Evolutionary conservation across 2,329 filamentous ascomycete genomes (phyloP).

Genomic region (Dactylellina leptospora): DNA sequence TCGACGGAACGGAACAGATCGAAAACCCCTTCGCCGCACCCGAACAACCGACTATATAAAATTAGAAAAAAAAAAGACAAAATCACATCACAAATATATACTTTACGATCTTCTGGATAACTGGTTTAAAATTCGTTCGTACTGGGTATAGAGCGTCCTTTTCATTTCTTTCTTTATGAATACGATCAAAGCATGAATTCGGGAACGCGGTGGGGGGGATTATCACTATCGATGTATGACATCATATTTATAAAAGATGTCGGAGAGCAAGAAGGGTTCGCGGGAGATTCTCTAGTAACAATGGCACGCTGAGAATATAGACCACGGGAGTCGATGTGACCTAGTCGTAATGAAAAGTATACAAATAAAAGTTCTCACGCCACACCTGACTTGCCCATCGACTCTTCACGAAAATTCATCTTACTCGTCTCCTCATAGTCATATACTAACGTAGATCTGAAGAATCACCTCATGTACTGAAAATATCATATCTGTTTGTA

Average conservation of each 20-base stretch:
- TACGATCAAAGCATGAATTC: not conserved
- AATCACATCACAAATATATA: not conserved
- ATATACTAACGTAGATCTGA: too few species aligned
- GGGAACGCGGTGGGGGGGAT: not conserved
- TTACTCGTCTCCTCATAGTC: too few species aligned
- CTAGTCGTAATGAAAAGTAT: too few species aligned
- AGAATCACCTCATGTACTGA: too few species aligned
- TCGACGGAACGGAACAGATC: constrained; percentile 95
- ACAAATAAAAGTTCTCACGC: too few species aligned
- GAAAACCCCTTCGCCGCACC: constrained; percentile 86
- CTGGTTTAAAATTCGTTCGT: not conserved
- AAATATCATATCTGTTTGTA: constrained; percentile 26
- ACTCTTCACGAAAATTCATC: too few species aligned
- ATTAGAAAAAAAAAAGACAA: not conserved
- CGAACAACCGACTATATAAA: constrained; percentile 66
- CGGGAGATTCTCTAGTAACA: too few species aligned
- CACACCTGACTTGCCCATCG: too few species aligned
- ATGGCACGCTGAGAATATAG: too few species aligned
- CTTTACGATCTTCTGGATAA: too few species aligned
- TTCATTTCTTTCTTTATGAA: not conserved
- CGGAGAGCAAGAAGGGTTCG: not conserved
- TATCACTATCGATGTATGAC: constrained; percentile 12
- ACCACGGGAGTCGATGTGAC: too few species aligned
- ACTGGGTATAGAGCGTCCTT: constrained; percentile 3
- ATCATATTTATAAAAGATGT: constrained; percentile 54